Percentiles rank a stretch among this genome's conserved stretches.
These are phyloP conservation scores for Alternaria metachromatica DNA, from an alignment of 2,329 filamentous ascomycete species.

Conservation along the genomic window DNA sequence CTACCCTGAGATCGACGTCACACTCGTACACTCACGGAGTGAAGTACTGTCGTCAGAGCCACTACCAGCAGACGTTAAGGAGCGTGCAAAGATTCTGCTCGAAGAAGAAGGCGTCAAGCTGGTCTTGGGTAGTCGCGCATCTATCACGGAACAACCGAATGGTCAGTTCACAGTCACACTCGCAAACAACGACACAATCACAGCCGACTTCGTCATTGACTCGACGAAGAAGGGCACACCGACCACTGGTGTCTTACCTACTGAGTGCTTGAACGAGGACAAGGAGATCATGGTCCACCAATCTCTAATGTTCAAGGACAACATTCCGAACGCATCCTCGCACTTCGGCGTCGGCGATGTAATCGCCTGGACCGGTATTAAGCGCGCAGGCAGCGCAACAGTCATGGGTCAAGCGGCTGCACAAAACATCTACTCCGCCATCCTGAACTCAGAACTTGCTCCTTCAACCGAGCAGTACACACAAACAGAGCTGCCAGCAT, in stretches of 20 bases:
- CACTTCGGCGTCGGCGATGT: slow-evolving; percentile 77
- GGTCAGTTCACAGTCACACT: slow-evolving; percentile 53
- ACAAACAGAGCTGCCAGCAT: slow-evolving; percentile 37
- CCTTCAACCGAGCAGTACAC: slow-evolving; percentile 22
- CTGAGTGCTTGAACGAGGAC: slow-evolving; percentile 64
- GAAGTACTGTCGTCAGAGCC: slow-evolving; percentile 76
- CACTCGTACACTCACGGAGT: slow-evolving; percentile 74
- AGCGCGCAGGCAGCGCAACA: slow-evolving; percentile 78
- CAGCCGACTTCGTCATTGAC: slow-evolving; percentile 70
- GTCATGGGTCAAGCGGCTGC: slow-evolving; percentile 72
- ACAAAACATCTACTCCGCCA: slow-evolving; percentile 58
- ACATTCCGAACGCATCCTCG: slow-evolving; percentile 61
- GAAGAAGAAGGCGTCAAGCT: slow-evolving; percentile 69
- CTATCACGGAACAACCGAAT: slow-evolving; percentile 41
- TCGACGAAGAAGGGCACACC: slow-evolving; percentile 70
- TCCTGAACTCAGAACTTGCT: slow-evolving; percentile 43
- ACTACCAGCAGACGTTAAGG: slow-evolving; percentile 73
- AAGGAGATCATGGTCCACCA: slow-evolving; percentile 68
- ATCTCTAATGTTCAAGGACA: slow-evolving; percentile 62
- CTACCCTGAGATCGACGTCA: slow-evolving; percentile 70
- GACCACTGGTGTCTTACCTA: slow-evolving; percentile 68
- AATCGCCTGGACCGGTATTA: slow-evolving; percentile 76
- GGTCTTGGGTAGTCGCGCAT: slow-evolving; percentile 66
- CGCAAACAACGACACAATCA: slow-evolving; percentile 55
- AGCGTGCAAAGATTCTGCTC: slow-evolving; percentile 65